phyloP scores from a whole-genome alignment of 2,329 filamentous ascomycete genomes.

The Ceratocystis eucalypticola region DNA sequence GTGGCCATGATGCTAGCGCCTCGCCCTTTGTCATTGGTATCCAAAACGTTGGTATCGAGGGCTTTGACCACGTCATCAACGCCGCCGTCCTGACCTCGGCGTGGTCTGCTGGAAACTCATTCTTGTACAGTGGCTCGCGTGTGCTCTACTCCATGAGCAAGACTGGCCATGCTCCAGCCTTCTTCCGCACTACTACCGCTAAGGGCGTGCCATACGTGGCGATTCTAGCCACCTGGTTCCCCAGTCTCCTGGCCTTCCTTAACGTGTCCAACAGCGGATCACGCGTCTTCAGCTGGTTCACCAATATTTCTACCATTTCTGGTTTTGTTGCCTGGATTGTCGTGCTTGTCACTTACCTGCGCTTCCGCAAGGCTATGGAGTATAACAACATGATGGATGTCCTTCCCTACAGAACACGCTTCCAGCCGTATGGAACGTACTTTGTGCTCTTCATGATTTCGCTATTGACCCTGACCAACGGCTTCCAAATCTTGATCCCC shows the following conservation, averaged over 20 bases:
- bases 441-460: conserved; percentile 43
- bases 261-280: conserved; percentile 50
- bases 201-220: conserved; percentile 47
- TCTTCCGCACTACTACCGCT: conserved; percentile 44
- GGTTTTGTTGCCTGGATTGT: conserved; percentile 49
- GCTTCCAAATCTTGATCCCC: conserved; percentile 61
- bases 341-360: conserved; percentile 44
- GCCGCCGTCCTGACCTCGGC: conserved; percentile 54
- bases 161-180: conserved; percentile 49
- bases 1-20: conserved; percentile 44
- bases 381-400: conserved; percentile 37
- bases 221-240: conserved; percentile 40
- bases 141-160: conserved; percentile 56
- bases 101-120: conserved; percentile 47
- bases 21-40: conserved; percentile 57
- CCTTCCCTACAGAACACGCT: conserved; percentile 39
- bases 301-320: conserved; percentile 52
- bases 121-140: conserved; percentile 54
- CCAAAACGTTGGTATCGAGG: conserved; percentile 47
- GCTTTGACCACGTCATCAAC: conserved; percentile 54
- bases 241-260: conserved; percentile 56
- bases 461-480: conserved; percentile 58
- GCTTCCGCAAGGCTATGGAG: conserved; percentile 44
- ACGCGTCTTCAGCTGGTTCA: conserved; percentile 57
- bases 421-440: conserved; percentile 52